phyloP scores from a whole-genome alignment of 192 early-diverging fungal genomes.

The Coemansia sp. region DNA sequence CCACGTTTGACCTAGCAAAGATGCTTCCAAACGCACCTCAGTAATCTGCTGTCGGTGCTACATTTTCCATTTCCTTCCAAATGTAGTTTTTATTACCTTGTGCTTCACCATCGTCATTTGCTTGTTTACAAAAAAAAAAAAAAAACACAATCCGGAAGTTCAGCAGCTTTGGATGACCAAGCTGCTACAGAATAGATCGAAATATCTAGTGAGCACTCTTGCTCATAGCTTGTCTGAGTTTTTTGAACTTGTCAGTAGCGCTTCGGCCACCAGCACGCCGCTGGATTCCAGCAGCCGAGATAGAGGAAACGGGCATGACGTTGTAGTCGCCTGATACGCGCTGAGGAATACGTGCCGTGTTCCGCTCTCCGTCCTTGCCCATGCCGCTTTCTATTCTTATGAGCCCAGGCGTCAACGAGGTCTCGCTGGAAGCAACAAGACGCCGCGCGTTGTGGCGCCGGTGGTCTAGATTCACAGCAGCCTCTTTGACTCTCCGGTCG shows the following conservation, averaged over 20 bases:
- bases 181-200: background rate
- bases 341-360: conserved; percentile 42
- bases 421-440: background rate
- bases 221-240: conserved; percentile 40
- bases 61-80: too few relatives aligned
- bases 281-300: conserved; percentile 16
- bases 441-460: conserved; percentile 9
- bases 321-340: conserved; percentile 42
- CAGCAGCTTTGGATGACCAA: background rate
- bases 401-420: conserved; percentile 16
- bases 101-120: background rate
- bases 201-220: conserved; percentile 1
- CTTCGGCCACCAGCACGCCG: conserved; percentile 15
- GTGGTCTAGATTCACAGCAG: conserved; percentile 16
- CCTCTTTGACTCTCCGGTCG: conserved; percentile 50
- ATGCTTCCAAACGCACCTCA: conserved; percentile 43
- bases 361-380: conserved; percentile 30
- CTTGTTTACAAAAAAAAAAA: background rate
- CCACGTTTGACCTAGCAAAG: conserved; percentile 52
- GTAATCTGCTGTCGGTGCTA: background rate
- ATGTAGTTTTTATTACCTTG: too few relatives aligned
- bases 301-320: conserved; percentile 49
- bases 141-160: background rate
- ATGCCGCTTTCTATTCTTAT: conserved; percentile 28
- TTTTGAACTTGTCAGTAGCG: conserved; percentile 28